These are phyloP conservation scores for Leccinum subgranulosum DNA, from an alignment of 768 basidiomycete species.

Conservation along the genomic window DNA sequence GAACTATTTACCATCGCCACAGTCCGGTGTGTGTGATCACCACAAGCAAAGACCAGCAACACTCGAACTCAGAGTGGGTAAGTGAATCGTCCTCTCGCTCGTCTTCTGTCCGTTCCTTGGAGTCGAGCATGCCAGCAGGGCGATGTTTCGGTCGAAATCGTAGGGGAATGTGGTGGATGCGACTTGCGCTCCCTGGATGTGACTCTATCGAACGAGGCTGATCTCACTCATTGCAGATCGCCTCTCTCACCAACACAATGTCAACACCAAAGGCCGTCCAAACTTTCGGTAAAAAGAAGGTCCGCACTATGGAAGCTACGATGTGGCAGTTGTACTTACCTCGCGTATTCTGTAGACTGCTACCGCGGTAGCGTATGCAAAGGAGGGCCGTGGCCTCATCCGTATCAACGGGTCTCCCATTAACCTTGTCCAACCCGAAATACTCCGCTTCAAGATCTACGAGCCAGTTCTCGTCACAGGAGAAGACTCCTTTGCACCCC, in stretches of 20 bases:
- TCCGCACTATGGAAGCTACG: conserved; percentile 29
- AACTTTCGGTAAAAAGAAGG: conserved; percentile 99
- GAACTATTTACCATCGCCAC: conserved; percentile 14
- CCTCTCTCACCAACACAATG: conserved; percentile 48
- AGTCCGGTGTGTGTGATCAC: not conserved
- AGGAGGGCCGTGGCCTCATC: conserved; percentile 94
- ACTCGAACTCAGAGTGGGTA: conserved; percentile 37
- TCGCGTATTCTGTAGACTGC: conserved; percentile 63
- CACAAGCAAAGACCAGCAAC: conserved; percentile 17
- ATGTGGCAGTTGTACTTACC: conserved; percentile 1
- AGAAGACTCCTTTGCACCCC: conserved; percentile 77
- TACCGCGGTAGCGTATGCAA: conserved; percentile 95
- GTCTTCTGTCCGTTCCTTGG: not conserved
- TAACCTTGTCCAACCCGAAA: conserved; percentile 90
- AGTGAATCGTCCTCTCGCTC: conserved; percentile 24
- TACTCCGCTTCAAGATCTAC: conserved; percentile 97
- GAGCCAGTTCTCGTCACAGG: conserved; percentile 94
- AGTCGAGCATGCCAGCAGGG: not conserved
- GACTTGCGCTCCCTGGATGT: conserved; percentile 32
- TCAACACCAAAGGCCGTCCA: conserved; percentile 87
- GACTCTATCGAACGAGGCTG: conserved; percentile 8
- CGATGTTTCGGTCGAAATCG: conserved; percentile 14
- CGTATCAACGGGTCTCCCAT: conserved; percentile 97
- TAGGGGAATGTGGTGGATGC: conserved; percentile 41
- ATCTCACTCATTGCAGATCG: conserved; percentile 20